Percentiles rank a stretch among this genome's conserved stretches.
These are phyloP conservation scores for Sutorius australiensis DNA, from an alignment of 768 basidiomycete genomes.

Conservation along the genomic window DNA sequence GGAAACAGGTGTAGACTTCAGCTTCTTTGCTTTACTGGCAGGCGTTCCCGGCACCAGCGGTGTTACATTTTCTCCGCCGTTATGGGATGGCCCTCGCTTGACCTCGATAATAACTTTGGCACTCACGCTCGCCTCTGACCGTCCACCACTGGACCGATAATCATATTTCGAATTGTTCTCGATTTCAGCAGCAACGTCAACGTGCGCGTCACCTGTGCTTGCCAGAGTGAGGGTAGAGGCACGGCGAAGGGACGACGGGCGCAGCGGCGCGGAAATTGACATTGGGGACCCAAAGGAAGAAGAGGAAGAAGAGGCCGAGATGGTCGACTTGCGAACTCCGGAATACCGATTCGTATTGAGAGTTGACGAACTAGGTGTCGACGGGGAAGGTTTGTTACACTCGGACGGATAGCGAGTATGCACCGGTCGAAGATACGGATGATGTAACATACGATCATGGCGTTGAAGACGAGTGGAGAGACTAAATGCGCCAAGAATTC, in stretches of 20 bases:
- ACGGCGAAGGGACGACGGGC: constrained; percentile 42
- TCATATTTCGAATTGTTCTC: constrained; percentile 13
- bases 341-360: constrained; percentile 43
- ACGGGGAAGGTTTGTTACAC: constrained; percentile 33
- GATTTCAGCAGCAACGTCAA: constrained; percentile 4
- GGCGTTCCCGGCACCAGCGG: constrained; percentile 8
- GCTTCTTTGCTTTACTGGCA: constrained; percentile 16
- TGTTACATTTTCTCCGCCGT: constrained; percentile 13
- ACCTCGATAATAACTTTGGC: constrained; percentile 22
- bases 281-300: constrained; percentile 37
- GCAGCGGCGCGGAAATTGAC: constrained; percentile 35
- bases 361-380: constrained; percentile 64
- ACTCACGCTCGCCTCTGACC: constrained; percentile 13
- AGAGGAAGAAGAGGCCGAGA: constrained; percentile 28
- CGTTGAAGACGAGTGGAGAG: constrained; percentile 66
- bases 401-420: constrained; percentile 23
- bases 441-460: constrained; percentile 57
- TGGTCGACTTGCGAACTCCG: constrained; percentile 27
- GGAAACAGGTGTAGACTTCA: constrained; percentile 1
- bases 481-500: constrained; percentile 34
- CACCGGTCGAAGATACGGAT: constrained; percentile 51
- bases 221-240: constrained; percentile 32
- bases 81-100: constrained; percentile 57
- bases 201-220: constrained; percentile 16
- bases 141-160: constrained; percentile 13